These are phyloP conservation scores for Kappamyces sp. DNA, from an alignment of 192 early-diverging fungal species.

Conservation along the genomic window DNA sequence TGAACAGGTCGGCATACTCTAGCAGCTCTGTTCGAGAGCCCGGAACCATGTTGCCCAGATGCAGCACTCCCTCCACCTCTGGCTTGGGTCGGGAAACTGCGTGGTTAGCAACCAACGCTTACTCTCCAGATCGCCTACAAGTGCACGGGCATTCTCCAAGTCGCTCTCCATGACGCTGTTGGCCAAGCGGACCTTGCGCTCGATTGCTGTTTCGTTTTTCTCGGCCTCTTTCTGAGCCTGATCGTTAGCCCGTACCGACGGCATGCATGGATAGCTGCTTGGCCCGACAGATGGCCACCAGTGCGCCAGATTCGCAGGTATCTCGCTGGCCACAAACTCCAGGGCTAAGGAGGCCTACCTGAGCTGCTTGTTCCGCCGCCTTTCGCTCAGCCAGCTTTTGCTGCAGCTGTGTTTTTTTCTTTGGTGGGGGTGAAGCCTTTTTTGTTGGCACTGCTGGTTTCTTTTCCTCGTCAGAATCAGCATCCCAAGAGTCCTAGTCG, in stretches of 20 bases:
- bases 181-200: slow-evolving; percentile 35
- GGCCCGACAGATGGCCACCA: background rate
- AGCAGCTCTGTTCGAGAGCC: slow-evolving; percentile 37
- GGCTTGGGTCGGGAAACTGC: background rate
- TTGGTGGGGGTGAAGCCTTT: slow-evolving; percentile 23
- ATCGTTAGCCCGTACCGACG: slow-evolving; percentile 3
- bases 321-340: slow-evolving; percentile 6
- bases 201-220: slow-evolving; percentile 34
- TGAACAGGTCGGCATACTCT: slow-evolving; percentile 31
- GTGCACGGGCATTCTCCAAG: slow-evolving; percentile 43
- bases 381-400: slow-evolving; percentile 35
- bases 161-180: slow-evolving; percentile 34
- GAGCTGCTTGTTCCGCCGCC: slow-evolving; percentile 32
- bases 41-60: slow-evolving; percentile 41
- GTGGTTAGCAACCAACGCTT: slow-evolving; percentile 5
- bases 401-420: slow-evolving; percentile 39
- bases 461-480: slow-evolving; percentile 22
- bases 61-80: no score
- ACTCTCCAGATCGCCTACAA: slow-evolving; percentile 29
- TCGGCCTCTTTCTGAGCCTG: slow-evolving; percentile 16
- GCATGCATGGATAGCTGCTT: background rate
- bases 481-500: slow-evolving; percentile 39
- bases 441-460: slow-evolving; percentile 8
- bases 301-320: background rate
- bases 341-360: slow-evolving; percentile 17